These are phyloP conservation scores for Sphagnurus paluster DNA, from an alignment of 1,284 basidiomycete species.

Conservation along the genomic window DNA sequence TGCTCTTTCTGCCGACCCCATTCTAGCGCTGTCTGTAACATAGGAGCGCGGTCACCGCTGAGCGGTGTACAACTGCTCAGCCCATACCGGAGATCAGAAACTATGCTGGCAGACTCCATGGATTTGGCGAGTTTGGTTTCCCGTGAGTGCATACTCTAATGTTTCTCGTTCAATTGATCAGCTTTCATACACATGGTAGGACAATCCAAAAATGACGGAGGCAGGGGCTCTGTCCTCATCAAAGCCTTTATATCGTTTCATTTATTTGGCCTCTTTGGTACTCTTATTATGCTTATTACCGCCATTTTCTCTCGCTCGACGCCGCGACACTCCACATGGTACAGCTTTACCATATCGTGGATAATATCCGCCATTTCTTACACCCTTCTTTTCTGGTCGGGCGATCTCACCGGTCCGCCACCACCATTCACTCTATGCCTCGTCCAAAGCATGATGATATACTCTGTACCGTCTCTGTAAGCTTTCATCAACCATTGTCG, in stretches of 20 bases:
- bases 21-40: background rate
- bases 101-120: constrained; percentile 1
- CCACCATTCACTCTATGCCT: constrained; percentile 15
- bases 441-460: constrained; percentile 13
- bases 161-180: background rate
- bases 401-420: constrained; percentile 5
- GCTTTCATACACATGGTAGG: background rate
- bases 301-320: constrained; percentile 12
- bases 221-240: constrained; percentile 5
- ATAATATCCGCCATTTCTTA: constrained; percentile 18
- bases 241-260: constrained; percentile 16
- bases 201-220: constrained; percentile 1
- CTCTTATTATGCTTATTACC: constrained; percentile 13
- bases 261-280: constrained; percentile 15
- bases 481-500: background rate
- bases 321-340: constrained; percentile 18
- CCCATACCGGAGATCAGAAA: background rate
- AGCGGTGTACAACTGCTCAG: constrained; percentile 1
- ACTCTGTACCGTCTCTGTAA: constrained; percentile 15
- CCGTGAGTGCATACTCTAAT: constrained; percentile 2
- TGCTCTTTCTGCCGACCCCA: too few species aligned
- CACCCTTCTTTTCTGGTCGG: constrained; percentile 18
- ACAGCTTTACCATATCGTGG: constrained; percentile 19
- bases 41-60: background rate
- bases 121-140: constrained; percentile 3